Evolutionary conservation across 2,329 filamentous ascomycete species (phyloP).

Genomic region (Ophiostoma novo-ulmi): DNA sequence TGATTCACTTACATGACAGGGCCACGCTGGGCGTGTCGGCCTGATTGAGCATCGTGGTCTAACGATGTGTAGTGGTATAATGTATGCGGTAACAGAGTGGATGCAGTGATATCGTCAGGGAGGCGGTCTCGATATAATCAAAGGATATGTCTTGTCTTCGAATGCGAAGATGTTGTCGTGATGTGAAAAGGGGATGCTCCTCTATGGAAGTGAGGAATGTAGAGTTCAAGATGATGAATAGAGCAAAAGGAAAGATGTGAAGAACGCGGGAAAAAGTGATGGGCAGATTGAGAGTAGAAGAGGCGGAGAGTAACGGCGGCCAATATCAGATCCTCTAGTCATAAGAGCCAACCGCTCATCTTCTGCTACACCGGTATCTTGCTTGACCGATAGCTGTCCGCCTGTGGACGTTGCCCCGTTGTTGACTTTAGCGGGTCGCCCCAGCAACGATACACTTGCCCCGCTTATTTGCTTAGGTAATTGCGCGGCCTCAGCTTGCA

Average conservation of each 20-base stretch:
- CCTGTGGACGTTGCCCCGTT: conserved; percentile 1
- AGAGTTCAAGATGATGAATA: background rate
- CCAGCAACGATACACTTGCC: background rate
- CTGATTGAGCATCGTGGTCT: conserved; percentile 25
- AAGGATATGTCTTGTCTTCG: background rate
- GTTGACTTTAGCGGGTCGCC: conserved; percentile 2
- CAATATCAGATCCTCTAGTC: background rate
- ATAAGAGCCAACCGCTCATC: background rate
- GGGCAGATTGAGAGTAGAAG: background rate
- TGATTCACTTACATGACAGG: conserved; percentile 27
- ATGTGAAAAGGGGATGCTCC: background rate
- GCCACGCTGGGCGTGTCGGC: conserved; percentile 29
- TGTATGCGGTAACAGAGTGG: background rate
- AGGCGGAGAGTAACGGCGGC: background rate
- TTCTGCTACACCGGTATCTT: conserved; percentile 1
- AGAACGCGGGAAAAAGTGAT: conserved; percentile 10
- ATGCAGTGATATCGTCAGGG: background rate
- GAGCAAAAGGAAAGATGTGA: conserved; percentile 2
- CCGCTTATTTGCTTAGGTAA: conserved; percentile 1
- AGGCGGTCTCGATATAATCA: background rate
- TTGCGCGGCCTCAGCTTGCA: background rate
- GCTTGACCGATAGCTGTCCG: background rate
- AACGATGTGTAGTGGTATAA: background rate
- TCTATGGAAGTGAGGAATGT: background rate
- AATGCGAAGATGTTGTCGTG: background rate